Conservation (phyloP, 305 asterid genomes). For the Fraxinus angustifolia region DNA sequence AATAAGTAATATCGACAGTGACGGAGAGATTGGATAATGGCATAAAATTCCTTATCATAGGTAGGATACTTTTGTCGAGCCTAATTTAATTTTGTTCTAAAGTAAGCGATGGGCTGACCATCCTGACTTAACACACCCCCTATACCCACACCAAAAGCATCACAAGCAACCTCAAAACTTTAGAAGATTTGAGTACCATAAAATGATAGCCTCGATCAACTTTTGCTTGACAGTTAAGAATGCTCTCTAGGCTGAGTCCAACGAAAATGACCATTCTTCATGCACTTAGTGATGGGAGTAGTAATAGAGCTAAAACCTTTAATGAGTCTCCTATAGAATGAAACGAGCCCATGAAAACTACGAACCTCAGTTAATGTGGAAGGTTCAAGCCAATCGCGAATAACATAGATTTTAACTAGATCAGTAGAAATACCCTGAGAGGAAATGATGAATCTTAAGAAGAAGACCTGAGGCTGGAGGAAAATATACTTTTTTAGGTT, state of each 20-base stretch:
- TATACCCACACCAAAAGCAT: no score
- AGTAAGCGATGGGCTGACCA: neutral
- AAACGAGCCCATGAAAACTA: neutral
- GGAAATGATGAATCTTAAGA: no score
- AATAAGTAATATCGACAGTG: no score
- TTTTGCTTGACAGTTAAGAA: neutral
- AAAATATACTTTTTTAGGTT: no score
- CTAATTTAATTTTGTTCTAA: neutral
- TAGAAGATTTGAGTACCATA: neutral
- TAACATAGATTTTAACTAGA: neutral
- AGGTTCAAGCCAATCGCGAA: neutral
- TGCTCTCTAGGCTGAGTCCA: neutral
- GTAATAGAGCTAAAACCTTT: neutral
- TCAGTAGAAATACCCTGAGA: no score
- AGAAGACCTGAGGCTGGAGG: no score
- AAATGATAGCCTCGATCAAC: neutral
- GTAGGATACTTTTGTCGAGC: neutral
- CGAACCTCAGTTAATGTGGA: neutral
- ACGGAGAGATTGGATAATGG: neutral
- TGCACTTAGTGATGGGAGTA: neutral
- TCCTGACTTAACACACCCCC: no score
- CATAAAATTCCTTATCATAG: neutral
- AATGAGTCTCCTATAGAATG: neutral
- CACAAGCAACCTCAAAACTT: no score
- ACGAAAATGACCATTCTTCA: neutral